These are phyloP conservation scores for Sporothrix euskadiensis DNA, from an alignment of 2,329 filamentous ascomycete genomes.

Conservation along the genomic window DNA sequence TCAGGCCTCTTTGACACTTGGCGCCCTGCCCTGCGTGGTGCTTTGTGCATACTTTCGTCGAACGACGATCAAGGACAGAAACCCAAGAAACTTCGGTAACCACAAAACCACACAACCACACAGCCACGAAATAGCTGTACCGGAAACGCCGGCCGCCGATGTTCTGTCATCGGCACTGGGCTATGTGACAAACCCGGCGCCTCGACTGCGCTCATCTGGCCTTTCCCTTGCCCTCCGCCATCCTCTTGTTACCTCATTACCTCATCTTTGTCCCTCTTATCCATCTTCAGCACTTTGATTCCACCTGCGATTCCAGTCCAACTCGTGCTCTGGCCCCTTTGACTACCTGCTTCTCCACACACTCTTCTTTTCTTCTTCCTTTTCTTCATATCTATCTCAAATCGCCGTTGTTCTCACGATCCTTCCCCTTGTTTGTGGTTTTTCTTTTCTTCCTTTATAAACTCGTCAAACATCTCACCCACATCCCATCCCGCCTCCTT, in stretches of 20 bases:
- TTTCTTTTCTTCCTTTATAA: conserved; percentile 16
- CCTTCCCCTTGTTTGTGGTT: conserved; percentile 3
- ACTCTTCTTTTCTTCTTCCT: not conserved
- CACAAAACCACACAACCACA: not conserved
- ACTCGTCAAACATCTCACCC: conserved; percentile 17
- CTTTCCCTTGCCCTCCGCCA: not conserved
- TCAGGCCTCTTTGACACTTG: conserved; percentile 2
- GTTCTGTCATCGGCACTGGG: conserved; percentile 27
- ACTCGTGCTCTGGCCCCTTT: conserved; percentile 4
- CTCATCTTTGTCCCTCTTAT: conserved; percentile 9
- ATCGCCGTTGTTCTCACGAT: not conserved
- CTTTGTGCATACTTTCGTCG: conserved; percentile 34
- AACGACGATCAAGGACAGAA: conserved; percentile 38
- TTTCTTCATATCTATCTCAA: not conserved
- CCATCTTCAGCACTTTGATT: conserved; percentile 10
- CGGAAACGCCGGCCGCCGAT: conserved; percentile 12
- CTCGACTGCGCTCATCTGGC: not conserved
- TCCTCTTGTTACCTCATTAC: not conserved
- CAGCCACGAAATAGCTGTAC: not conserved
- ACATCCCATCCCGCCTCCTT: conserved; percentile 8
- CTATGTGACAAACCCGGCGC: conserved; percentile 31
- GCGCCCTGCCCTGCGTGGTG: conserved; percentile 23
- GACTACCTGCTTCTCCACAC: conserved; percentile 6
- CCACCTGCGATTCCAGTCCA: conserved; percentile 11
- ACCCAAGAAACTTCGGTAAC: conserved; percentile 27